Evolutionary conservation across 2,329 filamentous ascomycete genomes (phyloP), one percentile per base, ranked within the genome.

Genomic region (Fusarium beomiforme): DNA sequence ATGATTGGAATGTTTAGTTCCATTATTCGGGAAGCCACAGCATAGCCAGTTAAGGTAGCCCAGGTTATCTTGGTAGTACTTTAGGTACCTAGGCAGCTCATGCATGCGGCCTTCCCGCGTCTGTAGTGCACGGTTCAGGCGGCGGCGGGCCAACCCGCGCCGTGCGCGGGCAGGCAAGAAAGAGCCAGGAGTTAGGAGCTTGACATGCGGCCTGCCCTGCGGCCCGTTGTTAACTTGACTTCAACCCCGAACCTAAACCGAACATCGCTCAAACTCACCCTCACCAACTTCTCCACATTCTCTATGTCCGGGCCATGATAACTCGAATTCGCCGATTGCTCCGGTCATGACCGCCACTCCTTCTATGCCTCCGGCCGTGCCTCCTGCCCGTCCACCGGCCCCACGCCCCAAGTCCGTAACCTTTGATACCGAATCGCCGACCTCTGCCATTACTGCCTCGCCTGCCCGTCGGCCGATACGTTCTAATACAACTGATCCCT

Each of bases 401-500:
- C 73, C 74, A 63, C 74, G 68, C 29, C 66, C 75, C 46, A 75
- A 69, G 67, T 67, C 68, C 36, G 60, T 69, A n/a, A 69, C 72
- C 43, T 67, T 74, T 61, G 75, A 68, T 36, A 65, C 64, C 24
- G 74, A 75, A 42, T 42, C 66, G 77, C 64, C 71, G 49, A 68
- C 73, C 64, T 67, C 75, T 75, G 64, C 74, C 21, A n/a, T 36
- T 57, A 24, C 31, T 75, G 59, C 67, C 63, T 60, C 64, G 16
- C 33, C 70, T 66, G 65, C 66, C 56, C 79, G 83, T 62, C 78
- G 78, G 39, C 50, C 79, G 31, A 72, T 80, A 34, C 82, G 81
- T 59, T 74, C 80, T 54, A 63, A 75, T 11, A 71, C 81, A 31
- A 69, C 80, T 61, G 88, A 88, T 80, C 85, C 88, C 54, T 86